These are phyloP conservation scores for Capsicum rhomboideum DNA, from an alignment of 257 asterid species.

Conservation along the genomic window DNA sequence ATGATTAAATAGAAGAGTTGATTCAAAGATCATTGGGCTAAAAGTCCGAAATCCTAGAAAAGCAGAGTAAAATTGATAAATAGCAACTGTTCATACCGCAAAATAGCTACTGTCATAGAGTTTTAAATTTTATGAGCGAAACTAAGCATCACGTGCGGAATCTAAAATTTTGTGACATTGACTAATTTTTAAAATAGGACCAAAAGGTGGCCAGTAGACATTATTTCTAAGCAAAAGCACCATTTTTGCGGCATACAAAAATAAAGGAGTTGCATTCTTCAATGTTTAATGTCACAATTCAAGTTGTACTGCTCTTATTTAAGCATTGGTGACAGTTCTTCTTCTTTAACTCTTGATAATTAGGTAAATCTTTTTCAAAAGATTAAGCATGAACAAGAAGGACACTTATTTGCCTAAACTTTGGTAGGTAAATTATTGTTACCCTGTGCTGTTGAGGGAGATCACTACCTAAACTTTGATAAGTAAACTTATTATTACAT, in stretches of 20 bases:
- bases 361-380: neutral
- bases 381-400: neutral
- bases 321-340: neutral
- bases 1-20: neutral
- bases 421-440: neutral
- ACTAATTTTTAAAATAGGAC: neutral
- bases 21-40: too few relatives aligned
- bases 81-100: too few relatives aligned
- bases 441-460: rapidly evolving
- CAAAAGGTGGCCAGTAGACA: neutral
- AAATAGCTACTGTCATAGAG: too few relatives aligned
- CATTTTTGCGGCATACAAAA: neutral
- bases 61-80: too few relatives aligned
- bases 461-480: neutral
- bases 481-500: neutral
- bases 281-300: neutral
- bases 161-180: too few relatives aligned
- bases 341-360: neutral
- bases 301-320: neutral
- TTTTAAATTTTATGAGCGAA: too few relatives aligned
- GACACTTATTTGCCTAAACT: neutral
- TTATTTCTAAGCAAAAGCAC: neutral
- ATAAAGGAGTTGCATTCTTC: neutral
- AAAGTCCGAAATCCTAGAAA: too few relatives aligned
- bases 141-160: too few relatives aligned